Base-by-base conservation (phyloP, 2,329 filamentous ascomycete species). In the Aspergillus latus region DNA sequence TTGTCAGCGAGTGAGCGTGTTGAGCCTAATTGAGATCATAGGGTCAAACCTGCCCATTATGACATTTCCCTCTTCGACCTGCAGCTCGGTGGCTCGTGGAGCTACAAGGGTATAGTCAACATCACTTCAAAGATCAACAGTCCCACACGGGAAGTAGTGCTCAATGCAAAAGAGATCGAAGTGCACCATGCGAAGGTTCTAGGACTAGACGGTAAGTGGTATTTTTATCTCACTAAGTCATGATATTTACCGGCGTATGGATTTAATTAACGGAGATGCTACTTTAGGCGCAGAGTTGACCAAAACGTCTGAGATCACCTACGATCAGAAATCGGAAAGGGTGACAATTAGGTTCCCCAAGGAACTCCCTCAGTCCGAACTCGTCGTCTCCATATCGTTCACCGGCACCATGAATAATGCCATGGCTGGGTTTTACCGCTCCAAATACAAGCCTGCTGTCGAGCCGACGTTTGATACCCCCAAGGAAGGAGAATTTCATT, bases 381-480 rank as follows among this genome's bases (percentile, higher is more conserved):
- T 89, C 70, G 87, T 88, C 4, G 74, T 96, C 42, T 79, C 82
- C 46, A 84, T 96, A 69, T 81, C 85, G 16, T 96, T 94, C 69
- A 82, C 88, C 66, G 92, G 90, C 58, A 87, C 82, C 57, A 88
- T 96, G 75, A 96, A 96, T 80, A 90, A 90, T 70, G 84, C 88
- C 62, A 96, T 96, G 91, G 88, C 90, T 57, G 92, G 92, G 40
- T 96, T 96, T 80, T 96, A 94, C 76, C 87, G 92, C 63, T 92
- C 90, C 68, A 92, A 94, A 78, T 99, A 99, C 77, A 96, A 91
- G 80, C 90, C 92, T 15, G 77, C 83, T 52, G 85, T 83, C 39
- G 79, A 88, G 34, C 84, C 92, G 5, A 83, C 89, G 47, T 78
- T 86, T 42, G 92, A 90, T 10, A 92, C 96, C 1, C 89, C 92